Conservation (phyloP, 2,329 filamentous ascomycete genomes). For the Ophioceras dolichostomum region DNA sequence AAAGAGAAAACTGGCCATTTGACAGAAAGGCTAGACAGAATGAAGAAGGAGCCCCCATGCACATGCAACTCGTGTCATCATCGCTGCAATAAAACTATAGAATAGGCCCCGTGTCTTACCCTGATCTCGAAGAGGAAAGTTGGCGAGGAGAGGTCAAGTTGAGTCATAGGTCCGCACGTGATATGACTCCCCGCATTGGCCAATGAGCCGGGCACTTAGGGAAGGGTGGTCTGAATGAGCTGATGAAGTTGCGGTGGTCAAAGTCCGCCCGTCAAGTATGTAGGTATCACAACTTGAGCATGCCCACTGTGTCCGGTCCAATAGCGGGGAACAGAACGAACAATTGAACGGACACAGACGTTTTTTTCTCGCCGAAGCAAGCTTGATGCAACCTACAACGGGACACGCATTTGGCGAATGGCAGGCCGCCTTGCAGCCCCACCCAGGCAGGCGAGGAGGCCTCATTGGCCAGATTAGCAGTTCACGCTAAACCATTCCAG, state of each 20-base stretch:
- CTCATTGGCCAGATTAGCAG: background rate
- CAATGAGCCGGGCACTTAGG: background rate
- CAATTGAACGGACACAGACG: background rate
- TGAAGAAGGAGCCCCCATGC: no score
- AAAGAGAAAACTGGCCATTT: no score
- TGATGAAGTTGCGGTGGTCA: background rate
- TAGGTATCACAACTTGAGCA: no score
- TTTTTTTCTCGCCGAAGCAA: background rate
- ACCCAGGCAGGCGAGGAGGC: background rate
- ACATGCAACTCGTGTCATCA: no score
- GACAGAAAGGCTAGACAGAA: no score
- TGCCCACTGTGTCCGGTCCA: no score
- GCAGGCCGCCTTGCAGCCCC: background rate
- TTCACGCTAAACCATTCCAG: background rate
- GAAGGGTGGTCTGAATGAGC: background rate
- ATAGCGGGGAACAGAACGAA: no score
- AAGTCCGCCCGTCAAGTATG: no score
- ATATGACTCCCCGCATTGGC: background rate
- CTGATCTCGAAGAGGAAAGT: no score
- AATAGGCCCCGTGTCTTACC: no score
- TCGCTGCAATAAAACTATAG: no score
- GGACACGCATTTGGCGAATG: background rate
- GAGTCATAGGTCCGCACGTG: background rate
- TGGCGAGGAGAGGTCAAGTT: background rate
- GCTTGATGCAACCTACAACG: background rate